phyloP scores from a whole-genome alignment of 148 eudicot species.

The Agrostemma githago region DNA sequence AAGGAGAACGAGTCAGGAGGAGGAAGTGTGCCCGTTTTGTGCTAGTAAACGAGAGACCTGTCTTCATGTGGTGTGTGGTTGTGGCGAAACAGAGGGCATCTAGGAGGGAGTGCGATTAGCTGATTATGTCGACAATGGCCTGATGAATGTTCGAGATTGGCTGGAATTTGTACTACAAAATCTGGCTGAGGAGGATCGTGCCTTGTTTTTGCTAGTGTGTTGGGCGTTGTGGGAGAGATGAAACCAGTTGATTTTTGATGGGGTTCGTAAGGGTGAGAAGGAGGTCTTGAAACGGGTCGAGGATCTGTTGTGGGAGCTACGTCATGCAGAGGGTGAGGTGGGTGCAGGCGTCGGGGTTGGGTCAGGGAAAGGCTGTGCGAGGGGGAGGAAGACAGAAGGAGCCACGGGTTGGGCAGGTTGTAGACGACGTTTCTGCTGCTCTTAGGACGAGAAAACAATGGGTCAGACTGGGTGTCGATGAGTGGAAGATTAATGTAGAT shows the following conservation, averaged over 20 bases:
- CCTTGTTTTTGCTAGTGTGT: background rate
- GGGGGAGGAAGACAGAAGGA: too few species aligned
- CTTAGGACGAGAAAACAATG: too few species aligned
- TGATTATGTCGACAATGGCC: background rate
- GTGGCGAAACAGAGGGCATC: background rate
- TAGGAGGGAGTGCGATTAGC: background rate
- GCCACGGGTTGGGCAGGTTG: too few species aligned
- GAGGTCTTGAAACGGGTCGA: too few species aligned
- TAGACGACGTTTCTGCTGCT: too few species aligned
- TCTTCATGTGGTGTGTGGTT: background rate
- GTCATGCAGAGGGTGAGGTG: too few species aligned
- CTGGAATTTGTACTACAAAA: background rate
- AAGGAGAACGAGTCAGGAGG: background rate
- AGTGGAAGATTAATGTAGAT: too few species aligned
- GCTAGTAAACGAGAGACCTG: background rate
- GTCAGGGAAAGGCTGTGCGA: too few species aligned
- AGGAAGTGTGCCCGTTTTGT: background rate
- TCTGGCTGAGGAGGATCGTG: background rate
- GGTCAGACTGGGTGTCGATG: too few species aligned
- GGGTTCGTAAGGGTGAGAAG: too few species aligned
- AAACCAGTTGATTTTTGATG: background rate
- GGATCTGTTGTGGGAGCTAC: too few species aligned
- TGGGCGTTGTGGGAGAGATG: background rate
- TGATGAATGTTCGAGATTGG: background rate
- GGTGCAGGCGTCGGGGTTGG: too few species aligned